Conservation (phyloP, 1,139 yeast species). For the Petasospora rhodanensis region DNA sequence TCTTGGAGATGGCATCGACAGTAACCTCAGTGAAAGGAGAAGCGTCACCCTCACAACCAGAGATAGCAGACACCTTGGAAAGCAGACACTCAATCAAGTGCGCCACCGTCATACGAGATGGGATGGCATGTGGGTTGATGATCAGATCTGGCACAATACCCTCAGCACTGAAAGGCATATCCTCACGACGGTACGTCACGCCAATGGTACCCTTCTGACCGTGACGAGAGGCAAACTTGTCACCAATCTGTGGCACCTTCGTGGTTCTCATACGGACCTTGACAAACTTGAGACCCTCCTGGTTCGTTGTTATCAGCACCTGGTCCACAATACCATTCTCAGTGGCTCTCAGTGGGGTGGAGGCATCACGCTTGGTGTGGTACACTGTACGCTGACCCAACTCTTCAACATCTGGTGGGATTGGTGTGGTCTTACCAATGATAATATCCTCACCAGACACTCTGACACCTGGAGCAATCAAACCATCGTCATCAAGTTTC, state of each 20-base stretch:
- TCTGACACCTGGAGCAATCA: constrained; percentile 96
- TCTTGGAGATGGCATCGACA: constrained; percentile 90
- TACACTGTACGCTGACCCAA: constrained; percentile 97
- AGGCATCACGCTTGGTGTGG: constrained; percentile 97
- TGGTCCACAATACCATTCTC: constrained; percentile 99
- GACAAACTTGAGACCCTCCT: constrained; percentile 95
- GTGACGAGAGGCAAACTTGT: constrained; percentile 97
- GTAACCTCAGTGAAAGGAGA: constrained; percentile 98
- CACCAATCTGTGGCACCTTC: constrained; percentile 97
- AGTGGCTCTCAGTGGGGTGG: constrained; percentile 93
- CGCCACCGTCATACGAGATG: constrained; percentile 99
- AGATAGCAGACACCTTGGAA: constrained; percentile 89
- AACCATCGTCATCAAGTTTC: constrained; percentile 95
- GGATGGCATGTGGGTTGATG: constrained; percentile 98
- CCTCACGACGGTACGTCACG: constrained; percentile 97
- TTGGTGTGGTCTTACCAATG: constrained; percentile 97
- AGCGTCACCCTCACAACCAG: constrained; percentile 98
- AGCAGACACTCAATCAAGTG: constrained; percentile 97
- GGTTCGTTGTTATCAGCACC: constrained; percentile 92
- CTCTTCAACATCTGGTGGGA: constrained; percentile 97
- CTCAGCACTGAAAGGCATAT: constrained; percentile 96
- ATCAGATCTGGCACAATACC: constrained; percentile 97
- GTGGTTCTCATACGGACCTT: constrained; percentile 99
- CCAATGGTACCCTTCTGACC: constrained; percentile 99
- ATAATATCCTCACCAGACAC: constrained; percentile 98